Conservation (phyloP, 805 yeast genomes). For the Jamesozyma piceae region DNA sequence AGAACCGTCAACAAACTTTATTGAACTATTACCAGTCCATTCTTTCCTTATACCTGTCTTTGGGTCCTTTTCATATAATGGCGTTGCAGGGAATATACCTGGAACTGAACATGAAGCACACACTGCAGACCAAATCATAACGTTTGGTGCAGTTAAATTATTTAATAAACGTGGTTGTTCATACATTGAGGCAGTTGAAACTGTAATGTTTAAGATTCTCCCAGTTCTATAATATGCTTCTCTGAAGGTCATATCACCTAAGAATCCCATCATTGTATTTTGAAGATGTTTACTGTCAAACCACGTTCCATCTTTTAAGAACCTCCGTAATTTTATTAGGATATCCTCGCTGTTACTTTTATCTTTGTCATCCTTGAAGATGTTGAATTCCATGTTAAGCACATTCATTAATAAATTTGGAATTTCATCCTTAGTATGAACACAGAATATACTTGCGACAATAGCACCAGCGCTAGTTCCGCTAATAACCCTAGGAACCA, state of each 20-base stretch:
- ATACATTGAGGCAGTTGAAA: constrained; percentile 80
- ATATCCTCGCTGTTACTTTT: constrained; percentile 44
- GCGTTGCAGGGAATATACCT: constrained; percentile 77
- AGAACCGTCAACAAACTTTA: constrained; percentile 89
- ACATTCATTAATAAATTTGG: constrained; percentile 41
- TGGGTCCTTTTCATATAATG: constrained; percentile 74
- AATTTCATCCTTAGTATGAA: constrained; percentile 66
- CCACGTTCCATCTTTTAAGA: constrained; percentile 82
- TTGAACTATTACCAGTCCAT: constrained; percentile 65
- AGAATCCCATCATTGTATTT: constrained; percentile 62
- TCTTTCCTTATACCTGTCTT: constrained; percentile 62
- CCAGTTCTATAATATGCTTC: constrained; percentile 95
- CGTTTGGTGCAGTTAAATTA: constrained; percentile 73
- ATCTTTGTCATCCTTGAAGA: constrained; percentile 48
- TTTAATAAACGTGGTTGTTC: constrained; percentile 84
- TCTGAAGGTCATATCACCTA: constrained; percentile 86
- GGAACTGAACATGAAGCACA: constrained; percentile 95
- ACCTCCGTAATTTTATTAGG: constrained; percentile 42
- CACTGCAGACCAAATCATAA: constrained; percentile 77
- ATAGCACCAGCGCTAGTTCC: constrained; percentile 97
- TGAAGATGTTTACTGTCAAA: constrained; percentile 68
- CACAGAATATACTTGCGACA: constrained; percentile 80
- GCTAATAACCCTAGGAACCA: constrained; percentile 78
- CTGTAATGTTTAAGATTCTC: constrained; percentile 84
- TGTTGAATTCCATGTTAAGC: constrained; percentile 38